Conservation (phyloP, 441 rosid species). For the Adansonia gregorii region DNA sequence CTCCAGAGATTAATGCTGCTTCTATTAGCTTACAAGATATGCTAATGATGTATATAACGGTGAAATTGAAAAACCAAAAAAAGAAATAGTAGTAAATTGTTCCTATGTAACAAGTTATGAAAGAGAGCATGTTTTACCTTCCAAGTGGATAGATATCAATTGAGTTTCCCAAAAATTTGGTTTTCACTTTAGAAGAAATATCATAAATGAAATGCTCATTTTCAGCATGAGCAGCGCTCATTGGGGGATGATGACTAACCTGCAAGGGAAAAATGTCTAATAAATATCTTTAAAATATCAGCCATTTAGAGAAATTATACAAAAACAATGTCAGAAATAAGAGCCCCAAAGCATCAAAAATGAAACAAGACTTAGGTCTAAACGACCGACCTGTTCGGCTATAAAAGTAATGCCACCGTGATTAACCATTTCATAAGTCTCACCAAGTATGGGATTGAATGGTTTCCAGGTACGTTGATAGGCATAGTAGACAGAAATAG, state of each 20-base stretch:
- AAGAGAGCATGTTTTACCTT: constrained; percentile 53
- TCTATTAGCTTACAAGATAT: constrained; percentile 11
- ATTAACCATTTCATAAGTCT: constrained; percentile 89
- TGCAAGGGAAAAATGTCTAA: constrained; percentile 36
- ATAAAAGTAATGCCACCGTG: constrained; percentile 77
- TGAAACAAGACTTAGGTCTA: constrained; percentile 7
- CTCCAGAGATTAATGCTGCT: background rate
- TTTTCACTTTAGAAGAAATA: constrained; percentile 87
- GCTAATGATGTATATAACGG: background rate
- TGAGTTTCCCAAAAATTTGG: constrained; percentile 90
- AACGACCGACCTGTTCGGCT: constrained; percentile 72
- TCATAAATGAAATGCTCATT: constrained; percentile 93
- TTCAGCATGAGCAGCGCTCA: constrained; percentile 96
- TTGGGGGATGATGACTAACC: constrained; percentile 98
- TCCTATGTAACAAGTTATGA: constrained; percentile 1
- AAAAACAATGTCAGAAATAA: background rate
- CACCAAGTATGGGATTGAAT: constrained; percentile 97
- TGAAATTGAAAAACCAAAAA: background rate
- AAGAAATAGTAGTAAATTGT: background rate
- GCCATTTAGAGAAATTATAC: background rate
- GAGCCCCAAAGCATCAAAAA: constrained; percentile 15
- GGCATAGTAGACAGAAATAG: constrained; percentile 84
- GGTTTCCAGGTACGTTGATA: constrained; percentile 93
- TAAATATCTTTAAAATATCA: background rate
- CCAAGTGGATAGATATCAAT: constrained; percentile 94